Evolutionary conservation across 805 yeast genomes (phyloP).

Genomic region (Suhomyces xylopsoci): DNA sequence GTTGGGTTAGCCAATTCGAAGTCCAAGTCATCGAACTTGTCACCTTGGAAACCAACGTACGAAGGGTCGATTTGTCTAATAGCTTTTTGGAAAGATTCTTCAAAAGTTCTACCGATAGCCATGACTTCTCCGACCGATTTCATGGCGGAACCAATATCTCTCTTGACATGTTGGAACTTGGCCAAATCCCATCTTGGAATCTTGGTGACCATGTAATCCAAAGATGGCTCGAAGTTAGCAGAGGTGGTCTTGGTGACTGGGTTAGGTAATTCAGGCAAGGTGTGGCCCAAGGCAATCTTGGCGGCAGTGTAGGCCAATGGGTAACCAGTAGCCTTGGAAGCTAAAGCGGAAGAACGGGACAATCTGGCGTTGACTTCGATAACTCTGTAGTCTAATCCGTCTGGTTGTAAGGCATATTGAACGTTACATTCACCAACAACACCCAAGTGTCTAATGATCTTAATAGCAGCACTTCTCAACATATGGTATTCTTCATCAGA

Average conservation of each 20-base stretch:
- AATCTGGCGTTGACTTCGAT: conserved; percentile 97
- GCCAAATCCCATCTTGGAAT: conserved; percentile 98
- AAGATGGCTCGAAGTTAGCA: conserved; percentile 95
- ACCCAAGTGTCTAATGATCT: conserved; percentile 95
- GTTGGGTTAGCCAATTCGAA: conserved; percentile 79
- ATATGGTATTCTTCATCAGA: conserved; percentile 97
- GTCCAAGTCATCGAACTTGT: conserved; percentile 71
- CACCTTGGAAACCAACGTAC: conserved; percentile 88
- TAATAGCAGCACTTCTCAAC: conserved; percentile 96
- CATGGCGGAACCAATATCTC: conserved; percentile 94
- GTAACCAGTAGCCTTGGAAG: conserved; percentile 98
- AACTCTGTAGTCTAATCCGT: conserved; percentile 91
- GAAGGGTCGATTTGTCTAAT: conserved; percentile 94
- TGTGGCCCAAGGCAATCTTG: conserved; percentile 90
- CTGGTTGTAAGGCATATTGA: conserved; percentile 94
- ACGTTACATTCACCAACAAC: conserved; percentile 99
- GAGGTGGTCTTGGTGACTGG: conserved; percentile 95
- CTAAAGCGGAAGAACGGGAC: conserved; percentile 95
- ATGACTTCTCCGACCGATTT: conserved; percentile 98
- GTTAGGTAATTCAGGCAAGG: conserved; percentile 92
- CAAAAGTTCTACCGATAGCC: conserved; percentile 98
- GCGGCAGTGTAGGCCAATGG: conserved; percentile 99
- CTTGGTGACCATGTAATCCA: conserved; percentile 94
- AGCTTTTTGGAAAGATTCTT: conserved; percentile 97
- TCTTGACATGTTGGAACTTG: conserved; percentile 91